These are phyloP conservation scores for Chlorella sp. DNA, from an alignment of 139 green algal genomes.

Conservation along the genomic window DNA sequence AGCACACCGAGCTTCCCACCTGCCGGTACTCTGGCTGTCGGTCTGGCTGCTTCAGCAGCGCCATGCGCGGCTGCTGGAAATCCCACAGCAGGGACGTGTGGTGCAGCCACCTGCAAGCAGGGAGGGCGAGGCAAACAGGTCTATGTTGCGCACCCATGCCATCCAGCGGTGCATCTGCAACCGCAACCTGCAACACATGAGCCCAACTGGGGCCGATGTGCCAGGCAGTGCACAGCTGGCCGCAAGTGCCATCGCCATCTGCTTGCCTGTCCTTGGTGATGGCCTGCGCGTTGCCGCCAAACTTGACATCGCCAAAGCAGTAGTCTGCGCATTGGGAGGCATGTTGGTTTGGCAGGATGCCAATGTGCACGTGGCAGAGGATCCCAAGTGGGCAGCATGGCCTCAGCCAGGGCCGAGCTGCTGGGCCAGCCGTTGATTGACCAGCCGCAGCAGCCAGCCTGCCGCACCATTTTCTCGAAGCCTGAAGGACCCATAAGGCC, in stretches of 20 bases:
- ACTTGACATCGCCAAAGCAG: constrained; percentile 86
- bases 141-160: not conserved
- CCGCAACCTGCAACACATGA: too few species aligned
- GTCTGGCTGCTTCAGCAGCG: constrained; percentile 73
- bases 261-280: constrained; percentile 77
- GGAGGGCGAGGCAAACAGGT: too few species aligned
- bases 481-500: constrained; percentile 58
- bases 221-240: too few species aligned
- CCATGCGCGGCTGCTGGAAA: constrained; percentile 80
- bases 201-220: too few species aligned
- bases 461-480: constrained; percentile 81
- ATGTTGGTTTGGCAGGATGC: not conserved
- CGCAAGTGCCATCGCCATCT: too few species aligned
- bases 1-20: constrained; percentile 35
- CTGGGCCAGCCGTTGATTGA: not conserved
- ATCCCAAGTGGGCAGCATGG: not conserved
- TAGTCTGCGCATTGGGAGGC: constrained; percentile 74
- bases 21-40: constrained; percentile 79
- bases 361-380: not conserved
- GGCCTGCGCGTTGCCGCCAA: constrained; percentile 98
- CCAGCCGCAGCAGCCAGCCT: not conserved
- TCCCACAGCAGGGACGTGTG: constrained; percentile 99
- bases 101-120: constrained; percentile 83
- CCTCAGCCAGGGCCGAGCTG: not conserved
- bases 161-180: not conserved